These are phyloP conservation scores for Papiliotrema laurentii DNA, from an alignment of 1,284 basidiomycete genomes.

Conservation along the genomic window DNA sequence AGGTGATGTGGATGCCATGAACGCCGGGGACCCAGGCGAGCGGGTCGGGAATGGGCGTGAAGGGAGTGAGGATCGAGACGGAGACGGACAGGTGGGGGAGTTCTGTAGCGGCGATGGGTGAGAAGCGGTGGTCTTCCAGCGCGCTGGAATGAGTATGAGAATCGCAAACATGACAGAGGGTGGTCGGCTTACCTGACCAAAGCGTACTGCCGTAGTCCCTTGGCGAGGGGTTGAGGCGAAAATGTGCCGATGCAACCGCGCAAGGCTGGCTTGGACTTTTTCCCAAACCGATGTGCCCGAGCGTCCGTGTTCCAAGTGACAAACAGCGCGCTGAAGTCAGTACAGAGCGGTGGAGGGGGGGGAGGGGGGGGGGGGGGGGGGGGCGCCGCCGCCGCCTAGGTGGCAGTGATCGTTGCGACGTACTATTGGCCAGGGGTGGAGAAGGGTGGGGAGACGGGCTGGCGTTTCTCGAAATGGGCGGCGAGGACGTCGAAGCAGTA, in stretches of 20 bases:
- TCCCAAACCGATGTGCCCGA: conserved; percentile 17
- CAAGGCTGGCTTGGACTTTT: conserved; percentile 55
- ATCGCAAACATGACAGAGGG: conserved; percentile 1
- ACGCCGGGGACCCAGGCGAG: conserved; percentile 88
- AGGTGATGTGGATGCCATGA: conserved; percentile 87
- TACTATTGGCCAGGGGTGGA: conserved; percentile 28
- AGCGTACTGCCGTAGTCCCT: conserved; percentile 84
- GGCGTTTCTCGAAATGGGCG: conserved; percentile 33
- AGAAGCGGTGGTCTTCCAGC: conserved; percentile 53
- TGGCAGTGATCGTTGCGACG: conserved; percentile 7
- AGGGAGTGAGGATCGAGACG: conserved; percentile 86
- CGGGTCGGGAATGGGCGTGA: conserved; percentile 77
- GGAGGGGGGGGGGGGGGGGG: neutral
- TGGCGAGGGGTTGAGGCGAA: conserved; percentile 65
- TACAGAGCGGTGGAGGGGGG: neutral
- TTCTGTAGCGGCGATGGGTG: conserved; percentile 69
- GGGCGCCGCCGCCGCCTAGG: neutral
- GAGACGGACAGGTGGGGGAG: conserved; percentile 63
- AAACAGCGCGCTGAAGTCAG: conserved; percentile 70
- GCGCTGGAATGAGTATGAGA: conserved; percentile 35
- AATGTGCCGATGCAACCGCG: conserved; percentile 97
- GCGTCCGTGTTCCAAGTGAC: conserved; percentile 82
- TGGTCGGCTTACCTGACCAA: conserved; percentile 59
- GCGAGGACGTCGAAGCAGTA: conserved; percentile 53
- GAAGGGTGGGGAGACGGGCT: conserved; percentile 20